phyloP scores from a whole-genome alignment of 768 basidiomycete species.

The Tricholoma matsutake region DNA sequence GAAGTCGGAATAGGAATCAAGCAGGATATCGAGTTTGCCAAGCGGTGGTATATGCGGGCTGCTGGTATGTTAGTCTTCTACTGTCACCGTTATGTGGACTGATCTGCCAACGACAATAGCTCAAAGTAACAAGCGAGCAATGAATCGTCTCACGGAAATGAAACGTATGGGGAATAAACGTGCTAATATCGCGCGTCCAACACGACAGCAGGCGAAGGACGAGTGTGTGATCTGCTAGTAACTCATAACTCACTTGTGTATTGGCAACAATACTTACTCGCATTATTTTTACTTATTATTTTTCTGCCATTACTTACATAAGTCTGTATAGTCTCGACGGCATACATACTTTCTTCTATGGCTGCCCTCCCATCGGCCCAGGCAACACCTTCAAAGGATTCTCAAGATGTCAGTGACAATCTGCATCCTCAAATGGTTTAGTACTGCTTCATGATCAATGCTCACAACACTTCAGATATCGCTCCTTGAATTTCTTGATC shows the following conservation, averaged over 20 bases:
- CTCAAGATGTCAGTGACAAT: background rate
- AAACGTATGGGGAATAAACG: slow-evolving; percentile 85
- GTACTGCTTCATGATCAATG: background rate
- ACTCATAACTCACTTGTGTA: no score
- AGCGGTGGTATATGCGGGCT: slow-evolving; percentile 98
- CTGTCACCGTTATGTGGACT: background rate
- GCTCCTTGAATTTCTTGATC: slow-evolving; percentile 56
- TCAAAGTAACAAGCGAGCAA: slow-evolving; percentile 97
- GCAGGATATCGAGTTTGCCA: slow-evolving; percentile 92
- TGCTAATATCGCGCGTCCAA: slow-evolving; percentile 76
- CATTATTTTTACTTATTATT: background rate
- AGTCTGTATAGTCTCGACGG: no score
- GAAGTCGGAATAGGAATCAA: slow-evolving; percentile 98
- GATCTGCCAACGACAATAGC: slow-evolving; percentile 45
- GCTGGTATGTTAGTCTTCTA: slow-evolving; percentile 63
- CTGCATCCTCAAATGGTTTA: background rate
- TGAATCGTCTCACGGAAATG: slow-evolving; percentile 94
- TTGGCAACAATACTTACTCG: background rate
- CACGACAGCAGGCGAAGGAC: slow-evolving; percentile 89
- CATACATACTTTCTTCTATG: no score
- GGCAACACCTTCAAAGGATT: background rate
- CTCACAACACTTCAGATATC: slow-evolving; percentile 37
- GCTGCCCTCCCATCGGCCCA: no score
- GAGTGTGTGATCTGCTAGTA: slow-evolving; percentile 82
- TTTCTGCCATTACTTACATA: no score